phyloP scores from a whole-genome alignment of 2,329 filamentous ascomycete species.

The Lomentospora prolificans region DNA sequence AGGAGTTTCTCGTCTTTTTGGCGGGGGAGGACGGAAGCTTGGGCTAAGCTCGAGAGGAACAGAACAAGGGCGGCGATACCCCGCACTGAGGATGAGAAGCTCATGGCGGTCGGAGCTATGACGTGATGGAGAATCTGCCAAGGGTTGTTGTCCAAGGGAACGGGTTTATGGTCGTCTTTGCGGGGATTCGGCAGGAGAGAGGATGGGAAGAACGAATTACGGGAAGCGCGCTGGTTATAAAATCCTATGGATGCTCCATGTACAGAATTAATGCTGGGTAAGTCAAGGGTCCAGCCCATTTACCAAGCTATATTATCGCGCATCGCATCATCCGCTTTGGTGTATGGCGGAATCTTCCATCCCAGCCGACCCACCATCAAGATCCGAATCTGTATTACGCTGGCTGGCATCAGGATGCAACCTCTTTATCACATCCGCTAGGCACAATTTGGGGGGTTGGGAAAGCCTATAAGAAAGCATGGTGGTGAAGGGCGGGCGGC shows the following conservation, averaged over 20 bases:
- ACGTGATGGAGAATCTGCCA: background rate
- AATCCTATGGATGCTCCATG: no score
- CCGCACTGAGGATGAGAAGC: background rate
- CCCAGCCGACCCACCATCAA: background rate
- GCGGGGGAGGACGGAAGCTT: background rate
- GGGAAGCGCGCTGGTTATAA: no score
- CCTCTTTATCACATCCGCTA: no score
- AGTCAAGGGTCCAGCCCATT: no score
- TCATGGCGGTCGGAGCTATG: background rate
- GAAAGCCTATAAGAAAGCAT: no score
- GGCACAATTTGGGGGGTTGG: no score
- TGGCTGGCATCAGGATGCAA: background rate
- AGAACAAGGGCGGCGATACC: background rate
- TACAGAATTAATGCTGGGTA: no score
- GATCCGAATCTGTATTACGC: no score
- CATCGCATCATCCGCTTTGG: background rate
- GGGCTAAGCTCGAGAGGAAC: background rate
- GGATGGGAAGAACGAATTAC: no score
- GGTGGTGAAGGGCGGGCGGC: no score
- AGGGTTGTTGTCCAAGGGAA: background rate
- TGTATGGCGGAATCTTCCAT: background rate
- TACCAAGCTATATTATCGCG: no score
- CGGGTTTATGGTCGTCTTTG: background rate
- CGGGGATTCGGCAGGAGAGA: no score
- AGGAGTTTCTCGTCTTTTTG: slow-evolving; percentile 9